These are phyloP conservation scores for Saccharomyces pastorianus DNA, from an alignment of 1,139 yeast species.

Conservation along the genomic window DNA sequence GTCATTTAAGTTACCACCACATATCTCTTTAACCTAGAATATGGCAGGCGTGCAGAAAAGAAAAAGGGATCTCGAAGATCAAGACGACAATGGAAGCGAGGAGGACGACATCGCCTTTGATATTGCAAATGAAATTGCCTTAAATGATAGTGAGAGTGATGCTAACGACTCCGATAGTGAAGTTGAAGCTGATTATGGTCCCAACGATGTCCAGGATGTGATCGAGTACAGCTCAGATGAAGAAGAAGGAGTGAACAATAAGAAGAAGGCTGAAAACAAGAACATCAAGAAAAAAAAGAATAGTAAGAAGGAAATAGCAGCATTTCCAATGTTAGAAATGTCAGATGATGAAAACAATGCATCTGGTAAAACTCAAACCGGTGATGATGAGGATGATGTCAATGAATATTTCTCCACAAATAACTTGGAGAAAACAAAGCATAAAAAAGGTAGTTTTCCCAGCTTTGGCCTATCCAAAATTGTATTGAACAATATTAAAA, in stretches of 20 bases:
- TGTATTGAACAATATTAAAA: constrained; percentile 59
- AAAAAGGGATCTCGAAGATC: not conserved
- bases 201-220: constrained; percentile 48
- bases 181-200: constrained; percentile 39
- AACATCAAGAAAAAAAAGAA: constrained; percentile 13
- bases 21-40: not conserved
- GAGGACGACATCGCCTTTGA: constrained; percentile 34
- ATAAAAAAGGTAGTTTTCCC: constrained; percentile 78
- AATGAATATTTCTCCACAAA: constrained; percentile 36
- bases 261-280: constrained; percentile 13
- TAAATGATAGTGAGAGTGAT: constrained; percentile 39
- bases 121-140: constrained; percentile 57
- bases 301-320: constrained; percentile 9
- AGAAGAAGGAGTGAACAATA: constrained; percentile 36
- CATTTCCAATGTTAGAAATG: constrained; percentile 61
- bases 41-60: not conserved
- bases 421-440: constrained; percentile 44
- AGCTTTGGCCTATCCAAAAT: constrained; percentile 81
- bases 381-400: constrained; percentile 42
- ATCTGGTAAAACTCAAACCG: constrained; percentile 30
- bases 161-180: constrained; percentile 33
- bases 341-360: constrained; percentile 49
- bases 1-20: not conserved
- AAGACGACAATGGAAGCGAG: not conserved
- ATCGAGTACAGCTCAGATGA: constrained; percentile 36